A percentile compares a stretch with the other conserved stretches of the same genome.
These are phyloP conservation scores for Begonia peltatifolia DNA, from an alignment of 306 rosid species.

Conservation along the genomic window DNA sequence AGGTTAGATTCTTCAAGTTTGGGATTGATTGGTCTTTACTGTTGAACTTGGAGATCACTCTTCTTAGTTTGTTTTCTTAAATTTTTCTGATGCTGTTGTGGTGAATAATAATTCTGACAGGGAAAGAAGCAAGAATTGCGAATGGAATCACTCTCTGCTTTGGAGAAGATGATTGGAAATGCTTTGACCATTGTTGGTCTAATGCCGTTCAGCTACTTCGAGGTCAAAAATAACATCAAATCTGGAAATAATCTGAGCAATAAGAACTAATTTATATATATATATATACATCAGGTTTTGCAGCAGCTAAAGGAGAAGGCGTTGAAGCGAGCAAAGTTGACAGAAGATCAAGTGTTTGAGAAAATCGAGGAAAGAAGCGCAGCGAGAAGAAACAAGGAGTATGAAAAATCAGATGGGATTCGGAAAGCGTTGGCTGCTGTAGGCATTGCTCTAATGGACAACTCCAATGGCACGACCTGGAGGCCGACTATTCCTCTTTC, in stretches of 20 bases:
- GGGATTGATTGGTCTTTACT: too few species aligned
- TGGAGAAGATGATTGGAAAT: slow-evolving; percentile 43
- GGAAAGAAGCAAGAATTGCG: slow-evolving; percentile 65
- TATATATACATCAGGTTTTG: slow-evolving; percentile 30
- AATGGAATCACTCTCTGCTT: slow-evolving; percentile 67
- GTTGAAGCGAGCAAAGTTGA: slow-evolving; percentile 65
- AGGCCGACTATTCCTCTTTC: slow-evolving; percentile 76
- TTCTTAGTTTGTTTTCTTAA: too few species aligned
- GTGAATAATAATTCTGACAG: slow-evolving; percentile 23
- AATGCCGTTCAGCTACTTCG: slow-evolving; percentile 52
- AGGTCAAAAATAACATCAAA: slow-evolving; percentile 29
- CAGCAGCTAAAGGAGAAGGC: slow-evolving; percentile 67
- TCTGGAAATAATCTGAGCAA: neutral
- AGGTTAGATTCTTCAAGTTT: neutral
- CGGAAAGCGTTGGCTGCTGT: slow-evolving; percentile 57
- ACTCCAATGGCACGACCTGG: slow-evolving; percentile 81
- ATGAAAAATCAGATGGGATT: slow-evolving; percentile 63
- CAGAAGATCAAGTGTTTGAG: slow-evolving; percentile 50
- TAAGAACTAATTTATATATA: too few species aligned
- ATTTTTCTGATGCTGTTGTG: slow-evolving; percentile 4
- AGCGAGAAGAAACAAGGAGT: slow-evolving; percentile 70
- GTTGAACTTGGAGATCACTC: too few species aligned
- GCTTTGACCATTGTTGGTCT: slow-evolving; percentile 57
- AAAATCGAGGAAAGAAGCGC: slow-evolving; percentile 58
- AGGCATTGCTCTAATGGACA: slow-evolving; percentile 86